A percentile compares a stretch with the other conserved stretches of the same genome.
phyloP scores from a whole-genome alignment of 306 rosid species.

The Prunus fruticosa region DNA sequence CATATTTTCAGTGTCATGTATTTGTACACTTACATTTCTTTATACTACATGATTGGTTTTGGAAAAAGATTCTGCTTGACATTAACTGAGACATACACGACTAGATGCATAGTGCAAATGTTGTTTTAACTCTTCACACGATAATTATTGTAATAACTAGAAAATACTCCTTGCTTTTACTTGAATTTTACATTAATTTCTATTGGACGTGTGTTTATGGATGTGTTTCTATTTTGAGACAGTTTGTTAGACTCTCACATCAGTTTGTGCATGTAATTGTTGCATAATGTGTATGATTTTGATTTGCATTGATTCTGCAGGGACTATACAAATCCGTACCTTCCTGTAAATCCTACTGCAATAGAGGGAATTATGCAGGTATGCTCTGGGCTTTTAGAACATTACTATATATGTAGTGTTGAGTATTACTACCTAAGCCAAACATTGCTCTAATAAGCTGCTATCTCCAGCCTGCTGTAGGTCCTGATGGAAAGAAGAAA shows the following conservation, averaged over 20 bases:
- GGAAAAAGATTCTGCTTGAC: too few species aligned
- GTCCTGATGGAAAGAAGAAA: constrained; percentile 88
- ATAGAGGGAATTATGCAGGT: constrained; percentile 83
- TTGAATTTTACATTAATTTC: too few species aligned
- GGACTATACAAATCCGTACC: constrained; percentile 93
- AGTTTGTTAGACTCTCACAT: not conserved
- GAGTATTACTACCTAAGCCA: not conserved
- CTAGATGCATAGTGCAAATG: too few species aligned
- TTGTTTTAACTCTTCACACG: too few species aligned
- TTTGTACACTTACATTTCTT: not conserved
- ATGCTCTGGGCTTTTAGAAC: constrained; percentile 14
- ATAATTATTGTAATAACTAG: too few species aligned
- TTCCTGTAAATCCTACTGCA: constrained; percentile 92
- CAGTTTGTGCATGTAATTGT: not conserved
- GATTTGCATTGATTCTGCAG: constrained; percentile 39
- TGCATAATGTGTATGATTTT: constrained; percentile 7
- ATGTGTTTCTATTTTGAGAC: not conserved
- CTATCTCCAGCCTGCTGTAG: constrained; percentile 59
- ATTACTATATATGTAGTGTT: constrained; percentile 9
- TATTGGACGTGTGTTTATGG: not conserved
- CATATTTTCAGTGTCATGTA: not conserved
- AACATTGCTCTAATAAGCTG: constrained; percentile 25
- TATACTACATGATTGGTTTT: not conserved
- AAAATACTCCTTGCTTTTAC: not conserved
- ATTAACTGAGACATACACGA: too few species aligned